Conservation (phyloP, 805 yeast genomes). For the Barnettozyma siamensis region DNA sequence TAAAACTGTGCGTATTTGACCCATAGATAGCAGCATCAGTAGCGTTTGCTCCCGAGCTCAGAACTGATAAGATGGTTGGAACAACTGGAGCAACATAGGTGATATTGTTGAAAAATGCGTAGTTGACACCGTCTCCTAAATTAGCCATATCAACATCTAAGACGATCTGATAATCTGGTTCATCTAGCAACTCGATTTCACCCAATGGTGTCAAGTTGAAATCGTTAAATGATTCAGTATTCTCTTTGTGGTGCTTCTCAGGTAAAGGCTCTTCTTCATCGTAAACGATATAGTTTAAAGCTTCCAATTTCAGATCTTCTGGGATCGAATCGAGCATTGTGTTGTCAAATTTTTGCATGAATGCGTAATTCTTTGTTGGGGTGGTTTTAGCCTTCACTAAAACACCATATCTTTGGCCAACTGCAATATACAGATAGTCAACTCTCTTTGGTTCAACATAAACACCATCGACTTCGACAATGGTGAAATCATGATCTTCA, state of each 20-base stretch:
- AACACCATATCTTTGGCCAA: slow-evolving; percentile 78
- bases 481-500: slow-evolving; percentile 65
- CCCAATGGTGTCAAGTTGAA: slow-evolving; percentile 37
- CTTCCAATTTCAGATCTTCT: slow-evolving; percentile 44
- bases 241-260: slow-evolving; percentile 14
- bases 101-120: slow-evolving; percentile 68
- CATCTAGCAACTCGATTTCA: slow-evolving; percentile 42
- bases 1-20: slow-evolving; percentile 56
- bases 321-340: slow-evolving; percentile 71
- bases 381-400: slow-evolving; percentile 50
- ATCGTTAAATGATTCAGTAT: slow-evolving; percentile 26
- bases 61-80: slow-evolving; percentile 61
- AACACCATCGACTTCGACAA: slow-evolving; percentile 68
- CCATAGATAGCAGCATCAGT: slow-evolving; percentile 64
- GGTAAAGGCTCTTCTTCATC: slow-evolving; percentile 30
- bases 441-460: slow-evolving; percentile 53
- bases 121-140: slow-evolving; percentile 67
- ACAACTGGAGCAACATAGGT: slow-evolving; percentile 63
- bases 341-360: slow-evolving; percentile 57
- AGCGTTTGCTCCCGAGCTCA: slow-evolving; percentile 54
- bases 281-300: slow-evolving; percentile 53
- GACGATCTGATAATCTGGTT: slow-evolving; percentile 56
- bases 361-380: slow-evolving; percentile 45
- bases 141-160: slow-evolving; percentile 60
- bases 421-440: slow-evolving; percentile 56